Conservation (phyloP, 257 asterid genomes). For the Solanum arcanum region DNA sequence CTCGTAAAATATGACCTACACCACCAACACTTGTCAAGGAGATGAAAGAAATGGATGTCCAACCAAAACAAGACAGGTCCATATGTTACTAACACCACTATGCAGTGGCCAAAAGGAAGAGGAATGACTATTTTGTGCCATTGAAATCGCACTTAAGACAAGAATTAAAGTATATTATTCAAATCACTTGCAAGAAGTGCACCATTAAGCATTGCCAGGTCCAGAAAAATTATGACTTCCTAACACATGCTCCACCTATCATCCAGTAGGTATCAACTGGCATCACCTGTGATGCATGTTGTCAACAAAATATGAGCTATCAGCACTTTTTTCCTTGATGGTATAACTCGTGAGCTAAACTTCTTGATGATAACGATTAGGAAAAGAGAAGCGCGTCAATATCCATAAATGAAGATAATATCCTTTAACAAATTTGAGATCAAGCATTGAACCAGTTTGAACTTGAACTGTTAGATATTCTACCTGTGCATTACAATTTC, state of each 20-base stretch:
- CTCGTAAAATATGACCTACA: slow-evolving; percentile 88
- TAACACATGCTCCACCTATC: neutral
- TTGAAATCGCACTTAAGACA: neutral
- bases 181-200: neutral
- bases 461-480: neutral
- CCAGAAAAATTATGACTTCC: neutral
- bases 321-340: neutral
- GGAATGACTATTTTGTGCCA: neutral
- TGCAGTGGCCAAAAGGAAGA: neutral
- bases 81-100: neutral
- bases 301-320: neutral
- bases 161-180: neutral
- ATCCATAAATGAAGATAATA: neutral
- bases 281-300: neutral
- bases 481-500: neutral
- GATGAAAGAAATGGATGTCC: neutral
- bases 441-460: neutral
- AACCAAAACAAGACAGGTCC: neutral
- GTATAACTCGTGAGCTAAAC: neutral
- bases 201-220: neutral
- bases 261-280: neutral
- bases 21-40: neutral
- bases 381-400: neutral
- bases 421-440: neutral
- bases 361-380: neutral